Percentiles rank a stretch among this genome's conserved stretches.
These are phyloP conservation scores for Nicotiana attenuata DNA, from an alignment of 257 asterid species.

Conservation along the genomic window DNA sequence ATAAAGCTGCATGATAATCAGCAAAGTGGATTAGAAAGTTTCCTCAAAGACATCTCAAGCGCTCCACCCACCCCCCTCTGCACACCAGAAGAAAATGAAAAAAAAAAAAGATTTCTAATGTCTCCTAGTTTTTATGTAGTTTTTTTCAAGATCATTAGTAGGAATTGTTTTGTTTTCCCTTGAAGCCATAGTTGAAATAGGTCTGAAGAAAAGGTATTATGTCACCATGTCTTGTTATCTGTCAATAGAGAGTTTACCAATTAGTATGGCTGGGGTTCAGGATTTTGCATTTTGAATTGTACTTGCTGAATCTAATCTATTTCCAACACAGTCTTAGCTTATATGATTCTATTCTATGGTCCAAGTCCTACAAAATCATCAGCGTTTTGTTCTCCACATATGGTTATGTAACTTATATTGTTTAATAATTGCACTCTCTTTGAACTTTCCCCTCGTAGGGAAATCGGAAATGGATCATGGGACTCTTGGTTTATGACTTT, in stretches of 20 bases:
- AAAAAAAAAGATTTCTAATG: neutral
- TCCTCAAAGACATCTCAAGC: neutral
- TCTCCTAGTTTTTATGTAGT: neutral
- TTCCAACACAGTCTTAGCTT: neutral
- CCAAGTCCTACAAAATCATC: neutral
- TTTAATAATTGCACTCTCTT: neutral
- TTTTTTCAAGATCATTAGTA: neutral
- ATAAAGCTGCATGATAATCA: neutral
- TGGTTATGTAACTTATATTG: neutral
- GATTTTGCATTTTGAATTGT: neutral
- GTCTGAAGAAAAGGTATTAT: neutral
- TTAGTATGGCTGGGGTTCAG: neutral
- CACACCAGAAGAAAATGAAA: neutral
- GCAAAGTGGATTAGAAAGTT: neutral
- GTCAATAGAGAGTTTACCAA: neutral
- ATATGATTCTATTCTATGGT: conserved; percentile 2
- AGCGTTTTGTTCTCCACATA: neutral
- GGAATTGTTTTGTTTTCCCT: neutral
- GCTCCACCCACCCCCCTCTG: neutral
- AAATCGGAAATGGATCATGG: conserved; percentile 88
- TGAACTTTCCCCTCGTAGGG: conserved; percentile 35
- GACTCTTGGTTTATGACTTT: conserved; percentile 94
- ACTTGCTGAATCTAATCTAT: neutral
- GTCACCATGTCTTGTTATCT: neutral
- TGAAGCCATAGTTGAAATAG: neutral